These are phyloP conservation scores for Thecaphora frezii DNA, from an alignment of 1,284 basidiomycete species.

Conservation along the genomic window DNA sequence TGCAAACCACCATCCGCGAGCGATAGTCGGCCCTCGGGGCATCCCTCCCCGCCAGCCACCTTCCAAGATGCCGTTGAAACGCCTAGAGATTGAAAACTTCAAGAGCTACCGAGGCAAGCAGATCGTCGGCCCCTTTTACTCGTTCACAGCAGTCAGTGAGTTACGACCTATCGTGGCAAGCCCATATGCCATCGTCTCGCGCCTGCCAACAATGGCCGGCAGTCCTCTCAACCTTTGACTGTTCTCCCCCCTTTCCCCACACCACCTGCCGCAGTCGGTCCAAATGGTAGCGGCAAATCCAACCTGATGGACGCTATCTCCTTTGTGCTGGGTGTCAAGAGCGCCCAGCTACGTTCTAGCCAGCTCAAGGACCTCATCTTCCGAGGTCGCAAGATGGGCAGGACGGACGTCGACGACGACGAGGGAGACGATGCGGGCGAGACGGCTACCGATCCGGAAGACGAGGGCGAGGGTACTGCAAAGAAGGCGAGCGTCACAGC, in stretches of 20 bases:
- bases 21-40: not conserved
- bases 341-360: conserved; percentile 84
- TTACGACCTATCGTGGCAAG: not conserved
- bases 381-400: conserved; percentile 73
- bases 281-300: conserved; percentile 98
- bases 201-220: too few relatives aligned
- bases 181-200: not conserved
- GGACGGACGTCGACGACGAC: conserved; percentile 60
- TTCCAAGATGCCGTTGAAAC: conserved; percentile 51
- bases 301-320: conserved; percentile 99
- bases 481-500: conserved; percentile 93
- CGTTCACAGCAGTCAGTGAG: conserved; percentile 86
- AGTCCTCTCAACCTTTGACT: not conserved
- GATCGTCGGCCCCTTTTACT: conserved; percentile 83
- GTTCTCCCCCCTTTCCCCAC: not conserved
- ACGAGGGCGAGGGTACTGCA: conserved; percentile 76
- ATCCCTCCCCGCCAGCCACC: not conserved
- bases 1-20: too few relatives aligned
- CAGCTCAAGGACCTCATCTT: conserved; percentile 95
- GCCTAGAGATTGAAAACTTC: conserved; percentile 57
- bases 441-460: conserved; percentile 66
- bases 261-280: conserved; percentile 66
- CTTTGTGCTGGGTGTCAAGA: conserved; percentile 95
- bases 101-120: conserved; percentile 76
- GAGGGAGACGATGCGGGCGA: conserved; percentile 60